phyloP scores from a whole-genome alignment of 1,139 yeast species.

The Yamadazyma triangularis region DNA sequence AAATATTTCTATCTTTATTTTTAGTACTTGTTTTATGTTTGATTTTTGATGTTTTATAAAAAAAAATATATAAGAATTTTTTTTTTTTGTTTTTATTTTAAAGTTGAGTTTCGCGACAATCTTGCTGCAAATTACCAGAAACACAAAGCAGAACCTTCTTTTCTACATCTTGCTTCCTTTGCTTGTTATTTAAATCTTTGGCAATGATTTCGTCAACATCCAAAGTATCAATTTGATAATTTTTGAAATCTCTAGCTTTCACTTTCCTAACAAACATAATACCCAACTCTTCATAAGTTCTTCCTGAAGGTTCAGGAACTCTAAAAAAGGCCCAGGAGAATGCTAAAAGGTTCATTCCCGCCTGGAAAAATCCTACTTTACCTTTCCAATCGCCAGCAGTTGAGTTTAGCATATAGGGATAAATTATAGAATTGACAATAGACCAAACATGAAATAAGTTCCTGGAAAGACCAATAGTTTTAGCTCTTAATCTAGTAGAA shows the following conservation, averaged over 20 bases:
- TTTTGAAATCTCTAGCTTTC: slow-evolving; percentile 36
- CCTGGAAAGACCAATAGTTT: slow-evolving; percentile 53
- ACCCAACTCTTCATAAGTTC: slow-evolving; percentile 59
- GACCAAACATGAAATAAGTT: slow-evolving; percentile 40
- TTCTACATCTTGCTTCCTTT: too few species aligned
- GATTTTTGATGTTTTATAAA: too few species aligned
- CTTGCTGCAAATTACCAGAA: too few species aligned
- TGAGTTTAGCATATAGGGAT: slow-evolving; percentile 57
- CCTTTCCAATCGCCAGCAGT: slow-evolving; percentile 54
- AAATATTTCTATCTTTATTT: too few species aligned
- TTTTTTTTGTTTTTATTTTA: too few species aligned
- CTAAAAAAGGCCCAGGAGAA: slow-evolving; percentile 46
- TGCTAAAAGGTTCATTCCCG: slow-evolving; percentile 39
- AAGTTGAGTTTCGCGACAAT: too few species aligned
- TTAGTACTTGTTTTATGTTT: too few species aligned
- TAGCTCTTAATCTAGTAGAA: slow-evolving; percentile 48
- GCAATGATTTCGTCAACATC: slow-evolving; percentile 6
- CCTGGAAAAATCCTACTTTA: slow-evolving; percentile 54
- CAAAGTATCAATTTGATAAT: slow-evolving; percentile 6
- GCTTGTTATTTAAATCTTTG: too few species aligned
- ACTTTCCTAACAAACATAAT: slow-evolving; percentile 39
- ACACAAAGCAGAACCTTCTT: too few species aligned
- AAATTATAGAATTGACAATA: slow-evolving; percentile 37
- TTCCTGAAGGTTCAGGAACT: slow-evolving; percentile 53
- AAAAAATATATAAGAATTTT: too few species aligned